Evolutionary conservation across 1,284 basidiomycete species (phyloP), one percentile per base, ranked within the genome.

Genomic region (Agaricales sp.): DNA sequence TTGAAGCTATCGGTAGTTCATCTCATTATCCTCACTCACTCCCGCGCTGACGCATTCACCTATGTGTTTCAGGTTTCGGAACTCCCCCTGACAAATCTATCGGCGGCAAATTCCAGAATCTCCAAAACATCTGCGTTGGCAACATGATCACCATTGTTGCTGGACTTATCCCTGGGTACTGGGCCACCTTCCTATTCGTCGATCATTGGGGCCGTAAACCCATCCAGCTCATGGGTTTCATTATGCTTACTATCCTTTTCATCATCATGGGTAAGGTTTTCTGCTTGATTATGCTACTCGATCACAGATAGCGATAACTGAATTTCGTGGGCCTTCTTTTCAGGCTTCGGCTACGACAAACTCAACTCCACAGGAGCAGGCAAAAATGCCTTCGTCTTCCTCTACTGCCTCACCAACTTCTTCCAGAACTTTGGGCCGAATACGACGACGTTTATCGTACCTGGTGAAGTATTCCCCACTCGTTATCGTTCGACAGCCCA

Each of bases 391-490:
- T 89, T 91, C 64, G 81, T 89, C 46, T 80, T 85, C 68, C 70
- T 88, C 25, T 89, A 87, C 67, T 87, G 85, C 62, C 66, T 88
- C 21, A 71, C 83, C 53, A 79, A 82, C 62, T 82, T 82, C 68
- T 82, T 82, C 74, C 76, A 82, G 67, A 83, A 82, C 63, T 85
- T 82, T 60, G 87, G 88, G 0, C 83, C 88, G 47, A 92, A 91
- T 66, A 78, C 80, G 0, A 92, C 87, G 0, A 92, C 88, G 2
- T 92, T 82, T 63, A 61, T 92, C 56, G 72, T 92, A 26, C 90
- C 91, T 4, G 87, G 86, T 50, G 88, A 93, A 64, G 78, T 73
- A 22, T 93, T 92, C 81, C 89, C 90, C 1, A 92, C 90, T 2
- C 80, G 89, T 43, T 90, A 90, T 67, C 76, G 88, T 46, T 86